A percentile compares a stretch with the other conserved stretches of the same genome.
Evolutionary conservation across 768 basidiomycete genomes (phyloP).

Genomic region (Rhodotorula toruloides): DNA sequence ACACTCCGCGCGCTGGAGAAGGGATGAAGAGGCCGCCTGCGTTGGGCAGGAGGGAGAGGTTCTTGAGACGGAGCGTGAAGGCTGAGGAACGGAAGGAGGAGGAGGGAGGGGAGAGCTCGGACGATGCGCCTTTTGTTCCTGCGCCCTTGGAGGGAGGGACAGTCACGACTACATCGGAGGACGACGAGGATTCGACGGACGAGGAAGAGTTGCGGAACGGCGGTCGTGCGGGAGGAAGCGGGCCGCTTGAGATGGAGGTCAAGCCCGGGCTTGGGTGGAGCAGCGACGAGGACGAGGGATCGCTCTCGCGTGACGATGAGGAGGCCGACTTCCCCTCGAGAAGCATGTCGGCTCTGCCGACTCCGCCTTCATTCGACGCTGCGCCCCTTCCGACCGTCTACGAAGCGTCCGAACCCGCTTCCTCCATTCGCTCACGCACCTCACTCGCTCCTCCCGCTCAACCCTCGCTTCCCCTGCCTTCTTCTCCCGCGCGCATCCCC

Average conservation of each 20-base stretch:
- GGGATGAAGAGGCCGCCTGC: too few relatives aligned
- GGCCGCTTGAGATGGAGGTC: too few relatives aligned
- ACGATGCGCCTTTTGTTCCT: not conserved
- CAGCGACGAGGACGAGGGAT: slow-evolving; percentile 3
- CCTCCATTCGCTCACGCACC: not conserved
- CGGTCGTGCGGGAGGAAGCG: not conserved
- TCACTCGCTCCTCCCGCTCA: slow-evolving; percentile 23
- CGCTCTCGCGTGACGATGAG: not conserved
- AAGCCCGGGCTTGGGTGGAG: slow-evolving; percentile 5
- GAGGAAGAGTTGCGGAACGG: not conserved
- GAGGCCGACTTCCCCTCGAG: not conserved
- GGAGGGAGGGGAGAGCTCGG: not conserved
- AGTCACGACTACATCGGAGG: not conserved
- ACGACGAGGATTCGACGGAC: slow-evolving; percentile 1
- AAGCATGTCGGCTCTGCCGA: not conserved
- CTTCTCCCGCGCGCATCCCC: slow-evolving; percentile 1
- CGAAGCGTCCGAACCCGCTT: too few relatives aligned
- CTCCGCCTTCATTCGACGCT: not conserved
- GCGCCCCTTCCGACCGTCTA: too few relatives aligned
- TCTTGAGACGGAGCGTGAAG: too few relatives aligned
- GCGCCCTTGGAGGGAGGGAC: not conserved
- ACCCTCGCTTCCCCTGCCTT: not conserved
- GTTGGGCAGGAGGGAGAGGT: not conserved
- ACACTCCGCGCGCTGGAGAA: not conserved
- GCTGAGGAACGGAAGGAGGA: not conserved